Conservation (phyloP, 2,329 filamentous ascomycete species). For the Monosporascus cannonballus region DNA sequence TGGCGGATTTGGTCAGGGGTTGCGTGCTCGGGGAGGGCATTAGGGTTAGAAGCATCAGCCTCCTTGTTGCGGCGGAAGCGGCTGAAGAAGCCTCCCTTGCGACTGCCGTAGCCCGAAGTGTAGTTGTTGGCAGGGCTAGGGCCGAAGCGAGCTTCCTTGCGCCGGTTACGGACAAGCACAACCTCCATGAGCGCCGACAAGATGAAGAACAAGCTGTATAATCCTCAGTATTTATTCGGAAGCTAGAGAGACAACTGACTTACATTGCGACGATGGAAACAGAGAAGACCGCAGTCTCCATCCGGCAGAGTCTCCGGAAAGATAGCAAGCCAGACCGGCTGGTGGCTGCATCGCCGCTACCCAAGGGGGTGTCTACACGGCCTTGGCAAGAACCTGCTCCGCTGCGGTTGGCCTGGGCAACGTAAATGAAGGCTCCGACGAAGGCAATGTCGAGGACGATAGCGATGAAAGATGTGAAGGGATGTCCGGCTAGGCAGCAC, state of each 20-base stretch:
- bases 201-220: conserved; percentile 63
- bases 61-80: conserved; percentile 22
- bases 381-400: conserved; percentile 60
- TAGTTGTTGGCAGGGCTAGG: conserved; percentile 35
- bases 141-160: conserved; percentile 39
- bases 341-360: conserved; percentile 50
- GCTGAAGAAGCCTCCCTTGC: conserved; percentile 23
- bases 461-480: conserved; percentile 65
- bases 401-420: conserved; percentile 67
- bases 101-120: conserved; percentile 29
- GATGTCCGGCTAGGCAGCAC: conserved; percentile 71
- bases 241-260: conserved; percentile 16
- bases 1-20: conserved; percentile 27
- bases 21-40: conserved; percentile 28
- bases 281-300: conserved; percentile 73
- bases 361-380: conserved; percentile 61
- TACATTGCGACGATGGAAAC: conserved; percentile 74
- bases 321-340: conserved; percentile 42
- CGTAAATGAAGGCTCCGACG: conserved; percentile 70
- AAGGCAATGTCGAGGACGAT: conserved; percentile 75
- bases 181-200: conserved; percentile 65
- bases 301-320: conserved; percentile 54
- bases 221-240: background rate
- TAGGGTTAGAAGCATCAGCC: conserved; percentile 20
- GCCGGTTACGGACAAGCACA: conserved; percentile 62